A percentile compares a stretch with the other conserved stretches of the same genome.
These are phyloP conservation scores for Sarcodon aspratus DNA, from an alignment of 768 basidiomycete genomes.

Conservation along the genomic window DNA sequence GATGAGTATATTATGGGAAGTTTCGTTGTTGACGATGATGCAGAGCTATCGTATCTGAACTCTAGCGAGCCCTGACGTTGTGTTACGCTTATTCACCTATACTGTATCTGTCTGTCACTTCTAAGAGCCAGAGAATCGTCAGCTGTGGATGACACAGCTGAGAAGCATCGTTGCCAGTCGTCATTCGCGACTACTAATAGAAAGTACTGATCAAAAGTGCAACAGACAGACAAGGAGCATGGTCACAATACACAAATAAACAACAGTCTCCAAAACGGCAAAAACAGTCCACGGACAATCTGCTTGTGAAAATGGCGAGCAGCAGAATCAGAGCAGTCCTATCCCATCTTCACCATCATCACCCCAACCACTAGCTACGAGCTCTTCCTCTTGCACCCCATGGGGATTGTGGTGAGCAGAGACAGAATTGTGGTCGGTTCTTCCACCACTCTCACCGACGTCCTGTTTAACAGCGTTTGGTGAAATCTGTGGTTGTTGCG, in stretches of 20 bases:
- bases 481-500: neutral
- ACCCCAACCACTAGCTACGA: constrained; percentile 62
- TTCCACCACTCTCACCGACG: too few species aligned
- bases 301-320: neutral
- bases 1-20: constrained; percentile 67
- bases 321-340: constrained; percentile 40
- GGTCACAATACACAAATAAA: too few species aligned
- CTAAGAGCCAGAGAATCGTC: too few species aligned
- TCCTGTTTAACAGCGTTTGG: neutral
- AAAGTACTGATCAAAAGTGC: too few species aligned
- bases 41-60: constrained; percentile 39
- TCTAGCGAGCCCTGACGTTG: constrained; percentile 10
- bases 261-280: too few species aligned
- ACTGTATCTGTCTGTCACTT: too few species aligned
- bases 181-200: too few species aligned
- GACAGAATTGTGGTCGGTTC: too few species aligned
- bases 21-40: constrained; percentile 75
- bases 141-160: too few species aligned
- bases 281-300: too few species aligned
- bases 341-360: constrained; percentile 59
- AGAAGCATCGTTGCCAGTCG: too few species aligned
- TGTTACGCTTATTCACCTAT: neutral
- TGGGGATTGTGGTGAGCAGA: neutral
- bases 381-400: constrained; percentile 44
- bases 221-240: too few species aligned